phyloP scores from a whole-genome alignment of 495 filamentous ascomycete species.

The Aspergillus ostianus region DNA sequence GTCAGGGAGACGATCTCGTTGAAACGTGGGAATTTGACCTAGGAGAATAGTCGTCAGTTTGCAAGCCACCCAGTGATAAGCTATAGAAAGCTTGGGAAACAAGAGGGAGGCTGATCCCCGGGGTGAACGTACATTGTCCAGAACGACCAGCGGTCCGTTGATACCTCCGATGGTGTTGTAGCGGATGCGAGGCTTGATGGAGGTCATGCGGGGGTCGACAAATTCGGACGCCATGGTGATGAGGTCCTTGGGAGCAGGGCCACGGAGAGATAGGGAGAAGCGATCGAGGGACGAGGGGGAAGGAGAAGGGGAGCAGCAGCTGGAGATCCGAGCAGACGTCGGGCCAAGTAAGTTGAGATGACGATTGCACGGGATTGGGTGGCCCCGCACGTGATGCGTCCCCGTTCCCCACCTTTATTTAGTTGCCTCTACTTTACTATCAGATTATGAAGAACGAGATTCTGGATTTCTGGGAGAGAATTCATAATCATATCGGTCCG shows the following conservation, averaged over 20 bases:
- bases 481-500: constrained; percentile 3
- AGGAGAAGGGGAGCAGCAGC: constrained; percentile 2
- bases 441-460: too few relatives aligned
- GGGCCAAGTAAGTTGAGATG: not conserved
- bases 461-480: not conserved
- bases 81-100: not conserved
- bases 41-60: not conserved
- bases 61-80: not conserved
- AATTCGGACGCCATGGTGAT: constrained; percentile 56
- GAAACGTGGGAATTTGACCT: constrained; percentile 96
- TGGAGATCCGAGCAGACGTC: not conserved
- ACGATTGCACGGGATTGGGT: not conserved
- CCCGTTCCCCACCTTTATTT: not conserved
- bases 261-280: not conserved
- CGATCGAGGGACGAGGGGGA: not conserved
- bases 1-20: constrained; percentile 98
- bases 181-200: constrained; percentile 77
- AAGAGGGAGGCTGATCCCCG: not conserved
- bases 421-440: too few relatives aligned
- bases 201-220: constrained; percentile 76
- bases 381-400: constrained; percentile 10
- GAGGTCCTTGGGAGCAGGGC: constrained; percentile 7
- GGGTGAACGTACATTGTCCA: constrained; percentile 73
- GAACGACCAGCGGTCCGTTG: constrained; percentile 94
- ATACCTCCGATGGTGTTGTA: constrained; percentile 99